phyloP scores from a whole-genome alignment of 148 eudicot genomes.

The Rhododendron molle region DNA sequence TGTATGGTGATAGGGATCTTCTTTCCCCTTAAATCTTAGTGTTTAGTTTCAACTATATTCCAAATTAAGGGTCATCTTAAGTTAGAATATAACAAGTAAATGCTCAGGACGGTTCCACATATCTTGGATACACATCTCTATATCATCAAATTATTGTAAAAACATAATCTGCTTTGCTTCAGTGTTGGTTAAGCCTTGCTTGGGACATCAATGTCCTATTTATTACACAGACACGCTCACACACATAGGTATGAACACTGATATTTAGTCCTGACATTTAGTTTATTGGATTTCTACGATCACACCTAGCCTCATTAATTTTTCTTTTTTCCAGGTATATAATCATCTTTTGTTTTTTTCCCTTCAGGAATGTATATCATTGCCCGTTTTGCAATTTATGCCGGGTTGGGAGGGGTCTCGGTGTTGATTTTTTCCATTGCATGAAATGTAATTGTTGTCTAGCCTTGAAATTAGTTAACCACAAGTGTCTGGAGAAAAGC shows the following conservation, averaged over 20 bases:
- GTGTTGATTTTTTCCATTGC: constrained; percentile 86
- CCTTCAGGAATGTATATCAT: constrained; percentile 71
- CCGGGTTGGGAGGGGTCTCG: constrained; percentile 89
- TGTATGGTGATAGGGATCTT: background rate
- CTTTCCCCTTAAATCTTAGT: background rate
- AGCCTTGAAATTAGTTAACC: constrained; percentile 63
- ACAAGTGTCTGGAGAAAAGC: constrained; percentile 89
- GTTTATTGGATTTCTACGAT: background rate
- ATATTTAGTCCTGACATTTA: background rate
- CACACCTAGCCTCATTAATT: background rate
- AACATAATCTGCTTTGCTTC: background rate
- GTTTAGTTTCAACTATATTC: background rate
- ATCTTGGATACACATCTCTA: background rate
- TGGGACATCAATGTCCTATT: background rate
- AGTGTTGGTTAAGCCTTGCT: background rate
- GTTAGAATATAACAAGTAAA: background rate
- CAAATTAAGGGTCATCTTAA: background rate
- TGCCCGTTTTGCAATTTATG: constrained; percentile 91
- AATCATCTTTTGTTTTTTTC: background rate
- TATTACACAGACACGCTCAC: background rate
- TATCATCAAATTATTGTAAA: background rate
- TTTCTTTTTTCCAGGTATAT: background rate
- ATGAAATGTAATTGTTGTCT: constrained; percentile 92
- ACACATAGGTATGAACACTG: background rate
- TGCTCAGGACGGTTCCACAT: background rate